phyloP scores from a whole-genome alignment of 139 green algal genomes.

The Zygnema cylindricum region DNA sequence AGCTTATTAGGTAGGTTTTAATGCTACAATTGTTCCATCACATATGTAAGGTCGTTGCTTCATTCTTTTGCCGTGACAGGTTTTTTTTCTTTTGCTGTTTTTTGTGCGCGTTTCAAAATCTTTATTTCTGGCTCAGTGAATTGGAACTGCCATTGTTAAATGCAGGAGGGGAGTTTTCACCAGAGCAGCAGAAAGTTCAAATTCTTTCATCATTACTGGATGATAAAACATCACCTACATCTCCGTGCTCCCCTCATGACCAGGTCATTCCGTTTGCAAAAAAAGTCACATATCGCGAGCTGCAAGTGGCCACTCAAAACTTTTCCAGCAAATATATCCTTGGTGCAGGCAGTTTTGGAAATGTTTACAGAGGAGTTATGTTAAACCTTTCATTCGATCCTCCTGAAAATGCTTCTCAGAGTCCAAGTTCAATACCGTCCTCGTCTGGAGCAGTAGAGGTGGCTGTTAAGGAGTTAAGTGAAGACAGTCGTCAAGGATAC shows the following conservation, averaged over 20 bases:
- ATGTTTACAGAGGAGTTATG: not conserved
- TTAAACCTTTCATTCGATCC: not conserved
- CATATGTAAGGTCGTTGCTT: not conserved
- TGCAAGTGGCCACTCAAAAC: not conserved
- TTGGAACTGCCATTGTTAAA: not conserved
- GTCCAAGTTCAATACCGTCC: too few species aligned
- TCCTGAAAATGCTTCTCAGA: not conserved
- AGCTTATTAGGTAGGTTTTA: not conserved
- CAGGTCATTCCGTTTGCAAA: not conserved
- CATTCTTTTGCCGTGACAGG: not conserved
- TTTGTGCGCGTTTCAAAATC: not conserved
- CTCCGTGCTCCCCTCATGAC: not conserved
- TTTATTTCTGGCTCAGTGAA: not conserved
- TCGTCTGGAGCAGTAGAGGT: not conserved
- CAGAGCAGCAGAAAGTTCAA: not conserved
- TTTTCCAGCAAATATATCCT: not conserved
- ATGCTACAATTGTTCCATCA: too few species aligned
- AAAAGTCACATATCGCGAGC: not conserved
- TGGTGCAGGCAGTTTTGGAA: not conserved
- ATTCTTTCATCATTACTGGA: not conserved
- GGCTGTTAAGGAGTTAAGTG: not conserved
- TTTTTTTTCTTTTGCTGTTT: not conserved
- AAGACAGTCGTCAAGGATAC: not conserved
- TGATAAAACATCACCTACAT: not conserved
- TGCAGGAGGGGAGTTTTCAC: too few species aligned